Evolutionary conservation across 805 yeast species (phyloP).

Genomic region (Ogataea degrootiae): DNA sequence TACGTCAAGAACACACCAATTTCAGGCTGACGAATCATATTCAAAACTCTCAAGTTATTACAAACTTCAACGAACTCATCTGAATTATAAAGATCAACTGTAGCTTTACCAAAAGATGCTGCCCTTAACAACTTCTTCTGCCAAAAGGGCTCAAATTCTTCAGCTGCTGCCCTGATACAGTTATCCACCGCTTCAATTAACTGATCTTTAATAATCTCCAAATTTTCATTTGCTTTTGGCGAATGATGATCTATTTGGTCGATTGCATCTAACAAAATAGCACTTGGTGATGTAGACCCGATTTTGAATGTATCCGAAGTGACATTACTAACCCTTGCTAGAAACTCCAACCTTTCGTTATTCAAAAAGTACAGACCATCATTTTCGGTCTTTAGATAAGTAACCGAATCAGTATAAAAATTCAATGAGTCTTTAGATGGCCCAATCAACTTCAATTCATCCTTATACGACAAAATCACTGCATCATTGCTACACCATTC

Average conservation of each 20-base stretch:
- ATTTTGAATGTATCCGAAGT: constrained; percentile 66
- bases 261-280: constrained; percentile 75
- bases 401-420: constrained; percentile 43
- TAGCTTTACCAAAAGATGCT: constrained; percentile 80
- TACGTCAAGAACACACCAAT: constrained; percentile 68
- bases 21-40: constrained; percentile 58
- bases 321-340: constrained; percentile 55
- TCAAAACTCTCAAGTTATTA: constrained; percentile 59
- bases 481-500: constrained; percentile 90
- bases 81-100: constrained; percentile 50
- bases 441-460: constrained; percentile 65
- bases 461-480: constrained; percentile 52
- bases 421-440: constrained; percentile 58
- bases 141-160: constrained; percentile 72
- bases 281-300: constrained; percentile 81
- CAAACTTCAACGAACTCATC: constrained; percentile 60
- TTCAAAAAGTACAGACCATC: constrained; percentile 77
- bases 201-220: constrained; percentile 46
- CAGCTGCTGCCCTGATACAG: constrained; percentile 70
- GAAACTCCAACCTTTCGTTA: constrained; percentile 48
- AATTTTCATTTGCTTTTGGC: constrained; percentile 76
- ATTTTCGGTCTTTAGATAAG: constrained; percentile 43
- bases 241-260: constrained; percentile 61
- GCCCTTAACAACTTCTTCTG: constrained; percentile 79
- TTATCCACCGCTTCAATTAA: constrained; percentile 58